phyloP scores from a whole-genome alignment of 768 basidiomycete species.

The Phlebiopsis gigantea region DNA sequence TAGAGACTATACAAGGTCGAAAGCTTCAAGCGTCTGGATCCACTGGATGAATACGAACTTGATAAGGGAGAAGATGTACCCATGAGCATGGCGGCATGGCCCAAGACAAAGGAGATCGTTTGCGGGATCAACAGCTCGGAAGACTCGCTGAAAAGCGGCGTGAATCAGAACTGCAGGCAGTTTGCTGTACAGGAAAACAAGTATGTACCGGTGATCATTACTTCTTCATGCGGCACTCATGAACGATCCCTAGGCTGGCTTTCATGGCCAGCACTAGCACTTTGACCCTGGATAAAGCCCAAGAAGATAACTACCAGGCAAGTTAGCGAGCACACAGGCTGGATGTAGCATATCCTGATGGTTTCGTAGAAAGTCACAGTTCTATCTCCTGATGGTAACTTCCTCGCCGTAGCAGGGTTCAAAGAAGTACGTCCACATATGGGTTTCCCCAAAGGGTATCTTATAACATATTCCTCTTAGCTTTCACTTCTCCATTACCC shows the following conservation, averaged over 20 bases:
- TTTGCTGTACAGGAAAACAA: slow-evolving; percentile 54
- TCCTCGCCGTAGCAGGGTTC: slow-evolving; percentile 69
- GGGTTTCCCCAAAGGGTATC: too few relatives aligned
- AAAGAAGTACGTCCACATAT: slow-evolving; percentile 68
- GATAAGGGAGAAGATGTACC: slow-evolving; percentile 85
- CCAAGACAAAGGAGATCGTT: slow-evolving; percentile 51
- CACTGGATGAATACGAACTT: slow-evolving; percentile 68
- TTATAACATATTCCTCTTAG: too few relatives aligned
- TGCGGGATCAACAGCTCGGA: slow-evolving; percentile 85
- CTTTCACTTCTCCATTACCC: slow-evolving; percentile 21
- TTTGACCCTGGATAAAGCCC: slow-evolving; percentile 42
- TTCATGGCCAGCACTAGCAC: slow-evolving; percentile 54
- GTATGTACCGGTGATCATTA: slow-evolving; percentile 37
- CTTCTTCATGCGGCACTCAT: background rate
- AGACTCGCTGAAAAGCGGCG: slow-evolving; percentile 53
- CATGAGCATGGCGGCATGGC: slow-evolving; percentile 85
- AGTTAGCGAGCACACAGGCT: too few relatives aligned
- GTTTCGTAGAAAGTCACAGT: slow-evolving; percentile 76
- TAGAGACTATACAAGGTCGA: slow-evolving; percentile 69
- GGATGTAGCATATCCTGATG: too few relatives aligned
- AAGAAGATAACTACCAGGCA: slow-evolving; percentile 81
- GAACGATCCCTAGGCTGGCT: slow-evolving; percentile 40
- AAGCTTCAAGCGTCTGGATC: slow-evolving; percentile 44
- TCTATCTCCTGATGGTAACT: slow-evolving; percentile 61
- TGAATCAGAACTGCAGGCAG: slow-evolving; percentile 83